A percentile compares a stretch with the other conserved stretches of the same genome.
Conservation (phyloP, 495 filamentous ascomycete species). For the Clohesyomyces aquaticus region DNA sequence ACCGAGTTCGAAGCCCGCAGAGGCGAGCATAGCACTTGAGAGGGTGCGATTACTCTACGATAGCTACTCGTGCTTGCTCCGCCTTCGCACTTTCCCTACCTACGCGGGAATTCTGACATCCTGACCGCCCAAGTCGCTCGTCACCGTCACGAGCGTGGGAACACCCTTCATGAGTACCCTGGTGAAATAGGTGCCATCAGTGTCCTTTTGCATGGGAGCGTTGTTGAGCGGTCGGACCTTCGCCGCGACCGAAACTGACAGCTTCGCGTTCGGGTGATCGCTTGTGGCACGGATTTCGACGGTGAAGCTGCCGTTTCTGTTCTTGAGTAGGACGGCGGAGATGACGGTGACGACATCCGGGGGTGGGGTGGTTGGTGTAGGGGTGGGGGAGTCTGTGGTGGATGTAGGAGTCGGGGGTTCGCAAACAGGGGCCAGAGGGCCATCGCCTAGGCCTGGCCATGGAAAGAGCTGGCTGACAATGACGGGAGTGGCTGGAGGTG, state of each 20-base stretch:
- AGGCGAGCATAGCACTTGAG: background rate
- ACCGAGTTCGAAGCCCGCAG: background rate
- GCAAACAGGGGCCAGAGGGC: background rate
- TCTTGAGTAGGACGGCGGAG: background rate
- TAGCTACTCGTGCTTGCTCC: background rate
- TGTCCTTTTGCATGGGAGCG: background rate
- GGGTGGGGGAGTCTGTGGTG: background rate
- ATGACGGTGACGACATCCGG: background rate
- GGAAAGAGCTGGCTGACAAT: slow-evolving; percentile 5
- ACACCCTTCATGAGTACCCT: slow-evolving; percentile 2
- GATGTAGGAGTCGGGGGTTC: background rate
- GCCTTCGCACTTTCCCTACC: background rate
- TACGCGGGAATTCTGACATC: background rate
- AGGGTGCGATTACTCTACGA: background rate
- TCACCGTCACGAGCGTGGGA: background rate
- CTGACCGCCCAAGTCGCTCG: background rate
- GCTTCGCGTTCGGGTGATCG: slow-evolving; percentile 4
- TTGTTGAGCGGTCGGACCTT: background rate
- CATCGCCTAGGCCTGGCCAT: slow-evolving; percentile 1
- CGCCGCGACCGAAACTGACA: background rate
- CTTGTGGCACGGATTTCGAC: slow-evolving; percentile 2
- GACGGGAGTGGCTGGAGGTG: background rate
- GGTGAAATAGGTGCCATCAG: slow-evolving; percentile 1
- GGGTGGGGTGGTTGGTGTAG: background rate
- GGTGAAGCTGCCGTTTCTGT: slow-evolving; percentile 1